Base-by-base conservation (phyloP, 1,284 basidiomycete genomes). In the Pyrrhoderma noxium region DNA sequence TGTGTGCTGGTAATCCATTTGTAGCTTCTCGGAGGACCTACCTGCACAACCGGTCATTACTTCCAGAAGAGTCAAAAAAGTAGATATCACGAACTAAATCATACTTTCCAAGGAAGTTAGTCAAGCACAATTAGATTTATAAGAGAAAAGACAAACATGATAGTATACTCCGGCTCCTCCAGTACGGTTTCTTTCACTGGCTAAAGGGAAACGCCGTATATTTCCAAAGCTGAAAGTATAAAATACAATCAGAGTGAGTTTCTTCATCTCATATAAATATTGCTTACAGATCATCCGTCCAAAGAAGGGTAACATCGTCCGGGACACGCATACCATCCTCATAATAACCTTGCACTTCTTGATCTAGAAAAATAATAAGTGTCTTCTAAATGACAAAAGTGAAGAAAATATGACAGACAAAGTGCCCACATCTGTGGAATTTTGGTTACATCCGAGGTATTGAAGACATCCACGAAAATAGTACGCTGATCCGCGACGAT, bases 131-230 rank as follows among this genome's bases (percentile, higher is more conserved):
- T n/a, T n/a, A n/a, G n/a, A n/a, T n/a, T n/a, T n/a, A n/a, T n/a
- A n/a, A n/a, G n/a, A n/a, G n/a, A n/a, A n/a, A n/a, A n/a, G n/a
- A n/a, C n/a, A n/a, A 56, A 79, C 78, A 59, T 84, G 82, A 61
- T 83, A 85, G 61, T 85, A 85, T 1, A 85, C 76, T 38, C 80
- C 82, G 22, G 80, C 78, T 34, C 81, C 82, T 34, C 82, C 84
- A 0, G 73, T 71, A 43, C 80, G 67, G 56, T 77, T 76, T 3
- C 74, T 70, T 59, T 82, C 78, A 43, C 66, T 66, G 8, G 65
- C 59, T 2, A 73, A 62, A 0, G 82, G 80, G 58, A 74, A 75
- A 9, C 80, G 76, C 18, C 76, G 74, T 44, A 82, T 69, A 57
- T 81, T 81, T 7, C 79, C 79, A 71, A 73, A 81, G 62, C 77